Percentiles rank a stretch among this genome's conserved stretches.
These are phyloP conservation scores for Chlorella sp. DNA, from an alignment of 139 green algal species.

Conservation along the genomic window DNA sequence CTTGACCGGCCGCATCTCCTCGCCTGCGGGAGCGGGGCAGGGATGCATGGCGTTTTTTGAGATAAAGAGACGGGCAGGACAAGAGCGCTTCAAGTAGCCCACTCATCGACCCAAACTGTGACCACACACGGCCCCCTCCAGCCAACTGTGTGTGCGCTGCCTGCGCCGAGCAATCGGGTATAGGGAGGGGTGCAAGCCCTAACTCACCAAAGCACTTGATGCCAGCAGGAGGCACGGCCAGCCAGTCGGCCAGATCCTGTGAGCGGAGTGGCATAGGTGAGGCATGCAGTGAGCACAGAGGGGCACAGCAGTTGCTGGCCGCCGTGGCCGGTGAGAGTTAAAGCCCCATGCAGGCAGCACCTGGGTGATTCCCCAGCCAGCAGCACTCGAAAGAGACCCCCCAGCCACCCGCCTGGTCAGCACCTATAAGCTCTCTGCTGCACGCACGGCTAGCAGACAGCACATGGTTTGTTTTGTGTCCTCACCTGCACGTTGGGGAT, in stretches of 20 bases:
- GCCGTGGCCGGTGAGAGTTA: constrained; percentile 76
- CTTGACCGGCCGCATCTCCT: constrained; percentile 89
- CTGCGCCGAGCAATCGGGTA: background rate
- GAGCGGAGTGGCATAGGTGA: background rate
- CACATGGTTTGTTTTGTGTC: too few relatives aligned
- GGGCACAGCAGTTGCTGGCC: background rate
- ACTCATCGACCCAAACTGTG: too few relatives aligned
- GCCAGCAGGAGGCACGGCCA: constrained; percentile 53
- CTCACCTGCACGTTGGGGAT: constrained; percentile 9
- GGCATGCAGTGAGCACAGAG: background rate
- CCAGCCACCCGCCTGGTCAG: background rate
- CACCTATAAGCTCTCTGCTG: background rate
- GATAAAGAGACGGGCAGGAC: background rate
- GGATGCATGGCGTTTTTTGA: background rate
- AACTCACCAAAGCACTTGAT: constrained; percentile 80
- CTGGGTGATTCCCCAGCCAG: background rate
- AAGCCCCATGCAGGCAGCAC: constrained; percentile 61
- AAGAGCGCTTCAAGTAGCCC: too few relatives aligned
- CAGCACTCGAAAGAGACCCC: background rate
- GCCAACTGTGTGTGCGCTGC: too few relatives aligned
- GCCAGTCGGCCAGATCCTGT: constrained; percentile 79
- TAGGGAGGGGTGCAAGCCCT: too few relatives aligned
- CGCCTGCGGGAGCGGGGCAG: constrained; percentile 53
- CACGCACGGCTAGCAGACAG: background rate
- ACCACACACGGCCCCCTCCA: too few relatives aligned